Evolutionary conservation across 2,329 filamentous ascomycete genomes (phyloP), one percentile per base, ranked within the genome.

Genomic region (Arthrinium puccinioides): DNA sequence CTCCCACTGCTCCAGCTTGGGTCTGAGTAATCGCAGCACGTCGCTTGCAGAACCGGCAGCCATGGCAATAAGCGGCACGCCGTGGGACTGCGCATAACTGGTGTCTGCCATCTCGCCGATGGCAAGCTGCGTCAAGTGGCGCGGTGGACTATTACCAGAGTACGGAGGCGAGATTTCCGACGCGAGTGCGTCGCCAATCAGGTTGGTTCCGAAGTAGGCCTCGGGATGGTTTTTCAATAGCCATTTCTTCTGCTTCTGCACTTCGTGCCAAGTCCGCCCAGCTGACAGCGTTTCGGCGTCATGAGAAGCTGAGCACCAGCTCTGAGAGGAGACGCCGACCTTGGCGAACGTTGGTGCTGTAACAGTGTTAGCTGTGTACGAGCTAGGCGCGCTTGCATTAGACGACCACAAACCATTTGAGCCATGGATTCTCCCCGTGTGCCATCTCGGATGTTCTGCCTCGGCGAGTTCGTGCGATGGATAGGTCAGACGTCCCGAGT

Each of bases 1-100:
- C n/a, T 67, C 63, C 60, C 72, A 74, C 32, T 61, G 62, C 32
- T 76, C 69, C 16, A 67, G 54, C 4, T 65, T 61, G 4, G 81
- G 54, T 6, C 64, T 62, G 5, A 70, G 56, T 3, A 87, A 51
- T 3, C 74, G 72, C 9, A 87, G 57, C 2, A 74, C 58, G 44
- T 80, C 72, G 2, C 76, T 74, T 11, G 67, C 69, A 33, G 69
- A 65, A n/a, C 82, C 82, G 3, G 69, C 62, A 5, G 62, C 69
- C 49, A 61, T 69, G 43, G 63, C 74, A 42, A 69, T 63, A 46
- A 62, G 55, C 2, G 62, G 56, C 10, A 56, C 55, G 13, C 50
- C 54, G 2, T 39, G 45, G 21, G 37, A 50, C 20, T 39, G 47
- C 4, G 51, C 47, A 14, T 55, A 39, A 26, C 58, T 63, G 14